Evolutionary conservation across 495 filamentous ascomycete genomes (phyloP).

Genomic region (Neurospora sp.): DNA sequence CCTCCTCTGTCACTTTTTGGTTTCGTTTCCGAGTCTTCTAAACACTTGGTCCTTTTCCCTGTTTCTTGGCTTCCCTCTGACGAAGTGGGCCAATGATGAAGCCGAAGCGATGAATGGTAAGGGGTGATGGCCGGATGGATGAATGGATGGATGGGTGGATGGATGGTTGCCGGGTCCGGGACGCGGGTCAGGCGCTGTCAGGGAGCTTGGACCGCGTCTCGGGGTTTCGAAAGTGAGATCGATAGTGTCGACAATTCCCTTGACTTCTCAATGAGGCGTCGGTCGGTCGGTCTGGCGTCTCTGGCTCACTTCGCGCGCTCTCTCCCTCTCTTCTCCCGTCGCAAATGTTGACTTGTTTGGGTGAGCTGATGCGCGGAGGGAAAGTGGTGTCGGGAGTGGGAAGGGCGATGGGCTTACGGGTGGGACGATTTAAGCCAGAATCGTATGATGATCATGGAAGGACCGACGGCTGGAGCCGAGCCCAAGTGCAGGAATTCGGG

Average conservation of each 20-base stretch:
- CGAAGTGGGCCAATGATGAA: background rate
- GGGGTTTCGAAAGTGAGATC: background rate
- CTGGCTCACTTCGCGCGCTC: background rate
- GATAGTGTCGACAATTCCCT: background rate
- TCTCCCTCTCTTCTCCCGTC: background rate
- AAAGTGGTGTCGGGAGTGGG: background rate
- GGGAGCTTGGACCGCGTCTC: background rate
- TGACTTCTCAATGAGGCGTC: background rate
- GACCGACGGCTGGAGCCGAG: slow-evolving; percentile 9
- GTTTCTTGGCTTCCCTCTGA: background rate
- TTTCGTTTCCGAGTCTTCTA: background rate
- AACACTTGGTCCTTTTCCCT: background rate
- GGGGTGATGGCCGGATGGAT: background rate
- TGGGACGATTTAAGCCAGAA: slow-evolving; percentile 20
- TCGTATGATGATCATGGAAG: slow-evolving; percentile 17
- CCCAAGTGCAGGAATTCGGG: background rate
- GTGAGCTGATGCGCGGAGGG: background rate
- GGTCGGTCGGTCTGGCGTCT: background rate
- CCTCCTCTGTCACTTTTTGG: background rate
- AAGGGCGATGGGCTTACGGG: slow-evolving; percentile 14
- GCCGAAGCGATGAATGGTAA: background rate
- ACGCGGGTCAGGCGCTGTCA: background rate
- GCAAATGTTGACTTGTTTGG: background rate
- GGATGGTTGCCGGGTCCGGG: background rate
- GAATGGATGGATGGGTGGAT: background rate